Evolutionary conservation across 75 land plant genomes (phyloP).

Genomic region (Gnetum montanum): DNA sequence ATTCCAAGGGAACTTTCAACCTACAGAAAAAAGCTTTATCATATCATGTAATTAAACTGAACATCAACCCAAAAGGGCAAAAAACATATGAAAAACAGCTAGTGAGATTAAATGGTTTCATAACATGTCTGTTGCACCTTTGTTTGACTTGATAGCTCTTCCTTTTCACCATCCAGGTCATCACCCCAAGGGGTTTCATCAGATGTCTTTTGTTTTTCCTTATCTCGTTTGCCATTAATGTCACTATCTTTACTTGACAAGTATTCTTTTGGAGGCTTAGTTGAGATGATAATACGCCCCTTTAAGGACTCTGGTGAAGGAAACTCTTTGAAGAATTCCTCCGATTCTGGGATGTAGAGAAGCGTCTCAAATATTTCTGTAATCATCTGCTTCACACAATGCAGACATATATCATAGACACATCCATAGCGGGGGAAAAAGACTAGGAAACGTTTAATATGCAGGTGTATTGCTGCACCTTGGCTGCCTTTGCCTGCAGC

Average conservation of each 20-base stretch:
- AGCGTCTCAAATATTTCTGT: conserved; percentile 43
- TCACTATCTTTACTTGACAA: conserved; percentile 22
- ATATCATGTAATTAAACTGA: no score
- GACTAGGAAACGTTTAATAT: no score
- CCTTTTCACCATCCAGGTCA: no score
- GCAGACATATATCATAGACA: no score
- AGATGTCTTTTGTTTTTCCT: conserved; percentile 3
- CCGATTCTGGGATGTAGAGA: conserved; percentile 29
- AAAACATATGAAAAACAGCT: neutral
- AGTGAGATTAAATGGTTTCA: neutral
- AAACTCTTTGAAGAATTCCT: conserved; percentile 46
- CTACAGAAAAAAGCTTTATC: no score
- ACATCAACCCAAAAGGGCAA: neutral
- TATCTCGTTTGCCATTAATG: conserved; percentile 3
- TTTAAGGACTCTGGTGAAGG: conserved; percentile 87
- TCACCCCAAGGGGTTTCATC: conserved; percentile 27
- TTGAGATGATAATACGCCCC: conserved; percentile 57
- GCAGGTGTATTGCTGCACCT: conserved; percentile 43
- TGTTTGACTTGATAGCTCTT: neutral
- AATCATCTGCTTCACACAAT: conserved; percentile 33
- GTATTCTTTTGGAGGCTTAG: conserved; percentile 90
- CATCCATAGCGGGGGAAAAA: no score
- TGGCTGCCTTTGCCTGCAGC: conserved; percentile 81
- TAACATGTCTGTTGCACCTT: conserved; percentile 1
- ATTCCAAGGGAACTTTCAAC: neutral